Conservation (phyloP, 2,329 filamentous ascomycete genomes). For the Claviceps sorghi region DNA sequence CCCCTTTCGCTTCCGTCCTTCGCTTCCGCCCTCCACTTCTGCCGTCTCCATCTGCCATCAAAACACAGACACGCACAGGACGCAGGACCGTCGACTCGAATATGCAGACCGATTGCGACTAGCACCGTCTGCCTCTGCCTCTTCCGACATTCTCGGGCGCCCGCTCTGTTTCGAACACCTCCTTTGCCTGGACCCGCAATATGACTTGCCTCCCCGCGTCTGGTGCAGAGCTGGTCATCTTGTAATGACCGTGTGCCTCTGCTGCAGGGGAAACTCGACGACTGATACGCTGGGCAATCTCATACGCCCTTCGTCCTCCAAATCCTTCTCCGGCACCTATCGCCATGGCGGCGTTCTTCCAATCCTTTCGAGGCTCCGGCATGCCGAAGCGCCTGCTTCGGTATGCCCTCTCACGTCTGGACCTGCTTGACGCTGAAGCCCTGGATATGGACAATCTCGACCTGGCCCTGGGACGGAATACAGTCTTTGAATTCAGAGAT, state of each 20-base stretch:
- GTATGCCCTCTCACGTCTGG: slow-evolving; percentile 69
- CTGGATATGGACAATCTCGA: slow-evolving; percentile 78
- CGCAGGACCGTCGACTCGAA: not conserved
- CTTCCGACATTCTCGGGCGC: not conserved
- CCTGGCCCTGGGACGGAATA: slow-evolving; percentile 67
- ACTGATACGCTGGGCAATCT: not conserved
- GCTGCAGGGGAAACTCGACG: slow-evolving; percentile 3
- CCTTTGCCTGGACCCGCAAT: slow-evolving; percentile 11
- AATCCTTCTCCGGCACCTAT: slow-evolving; percentile 1
- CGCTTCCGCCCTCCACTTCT: not conserved
- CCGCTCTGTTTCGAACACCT: not conserved
- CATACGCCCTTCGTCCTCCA: not conserved
- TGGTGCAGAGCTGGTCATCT: slow-evolving; percentile 21
- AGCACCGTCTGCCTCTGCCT: not conserved
- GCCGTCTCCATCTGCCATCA: not conserved
- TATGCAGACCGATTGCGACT: not conserved
- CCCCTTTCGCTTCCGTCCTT: not conserved
- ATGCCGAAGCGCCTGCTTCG: slow-evolving; percentile 83
- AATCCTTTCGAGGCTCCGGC: slow-evolving; percentile 47
- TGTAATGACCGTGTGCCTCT: slow-evolving; percentile 11
- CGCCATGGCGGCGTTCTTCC: slow-evolving; percentile 60
- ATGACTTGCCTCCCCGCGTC: slow-evolving; percentile 20
- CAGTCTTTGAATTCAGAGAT: slow-evolving; percentile 73
- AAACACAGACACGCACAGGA: not conserved
- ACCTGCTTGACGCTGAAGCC: slow-evolving; percentile 75